A percentile compares a stretch with the other conserved stretches of the same genome.
These are phyloP conservation scores for Protomyces inundatus DNA, from an alignment of 1,139 yeast genomes.

Conservation along the genomic window DNA sequence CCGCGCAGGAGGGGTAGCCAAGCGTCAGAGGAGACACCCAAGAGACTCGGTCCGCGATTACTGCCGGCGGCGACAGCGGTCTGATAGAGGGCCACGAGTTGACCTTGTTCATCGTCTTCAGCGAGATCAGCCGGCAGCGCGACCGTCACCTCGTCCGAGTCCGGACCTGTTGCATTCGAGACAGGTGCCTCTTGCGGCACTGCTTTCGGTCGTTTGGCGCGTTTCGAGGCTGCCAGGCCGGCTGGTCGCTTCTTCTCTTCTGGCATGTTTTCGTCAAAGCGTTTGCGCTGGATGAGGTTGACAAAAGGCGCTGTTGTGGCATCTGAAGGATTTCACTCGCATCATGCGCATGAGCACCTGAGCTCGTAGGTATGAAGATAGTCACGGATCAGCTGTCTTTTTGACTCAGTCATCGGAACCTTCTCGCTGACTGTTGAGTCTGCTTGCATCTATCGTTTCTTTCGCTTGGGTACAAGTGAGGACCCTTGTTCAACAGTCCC, in stretches of 20 bases:
- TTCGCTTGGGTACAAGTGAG: too few relatives aligned
- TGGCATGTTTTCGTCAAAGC: background rate
- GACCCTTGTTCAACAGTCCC: too few relatives aligned
- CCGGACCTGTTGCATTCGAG: constrained; percentile 28
- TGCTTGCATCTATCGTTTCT: too few relatives aligned
- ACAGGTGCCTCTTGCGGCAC: background rate
- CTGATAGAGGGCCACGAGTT: constrained; percentile 57
- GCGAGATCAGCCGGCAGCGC: constrained; percentile 66
- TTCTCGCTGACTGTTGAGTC: too few relatives aligned
- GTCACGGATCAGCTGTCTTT: too few relatives aligned
- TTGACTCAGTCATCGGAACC: too few relatives aligned
- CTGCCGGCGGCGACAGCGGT: constrained; percentile 36
- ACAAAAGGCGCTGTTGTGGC: too few relatives aligned
- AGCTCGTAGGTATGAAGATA: too few relatives aligned
- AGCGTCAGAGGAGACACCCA: constrained; percentile 18
- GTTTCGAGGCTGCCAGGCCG: constrained; percentile 6
- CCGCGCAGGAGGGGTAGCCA: constrained; percentile 57
- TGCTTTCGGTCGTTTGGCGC: background rate
- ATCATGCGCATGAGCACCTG: too few relatives aligned
- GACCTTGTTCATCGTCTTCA: constrained; percentile 72
- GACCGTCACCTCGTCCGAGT: constrained; percentile 50
- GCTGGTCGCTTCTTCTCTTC: constrained; percentile 8
- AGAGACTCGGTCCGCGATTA: constrained; percentile 1
- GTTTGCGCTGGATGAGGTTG: too few relatives aligned
- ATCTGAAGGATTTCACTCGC: too few relatives aligned